Conservation (phyloP, 2,329 filamentous ascomycete species). For the Thermomyces lanuginosus region DNA sequence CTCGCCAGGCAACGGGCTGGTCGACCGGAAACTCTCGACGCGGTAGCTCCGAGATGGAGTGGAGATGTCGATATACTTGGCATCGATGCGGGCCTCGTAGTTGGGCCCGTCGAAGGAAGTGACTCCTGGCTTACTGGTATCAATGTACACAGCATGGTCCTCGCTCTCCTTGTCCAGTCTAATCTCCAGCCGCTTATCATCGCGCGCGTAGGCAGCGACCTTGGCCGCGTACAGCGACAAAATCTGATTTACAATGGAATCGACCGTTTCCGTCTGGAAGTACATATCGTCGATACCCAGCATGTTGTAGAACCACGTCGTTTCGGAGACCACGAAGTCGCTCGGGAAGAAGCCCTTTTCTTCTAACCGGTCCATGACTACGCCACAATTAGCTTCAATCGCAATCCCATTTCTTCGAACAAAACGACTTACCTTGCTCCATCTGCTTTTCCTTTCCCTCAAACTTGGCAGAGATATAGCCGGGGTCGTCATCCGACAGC, state of each 20-base stretch:
- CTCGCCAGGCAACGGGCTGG: conserved; percentile 56
- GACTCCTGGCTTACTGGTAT: conserved; percentile 81
- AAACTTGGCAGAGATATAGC: conserved; percentile 89
- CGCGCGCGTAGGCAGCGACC: conserved; percentile 78
- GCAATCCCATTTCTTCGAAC: neutral
- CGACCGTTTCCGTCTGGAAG: conserved; percentile 76
- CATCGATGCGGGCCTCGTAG: conserved; percentile 85
- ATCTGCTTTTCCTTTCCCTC: conserved; percentile 87
- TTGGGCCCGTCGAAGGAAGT: conserved; percentile 62
- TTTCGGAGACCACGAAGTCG: conserved; percentile 68
- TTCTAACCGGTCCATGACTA: conserved; percentile 66
- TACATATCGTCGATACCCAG: conserved; percentile 98
- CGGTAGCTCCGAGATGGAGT: conserved; percentile 61
- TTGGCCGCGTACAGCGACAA: conserved; percentile 95
- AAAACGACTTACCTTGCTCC: conserved; percentile 45
- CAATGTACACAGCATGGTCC: conserved; percentile 96
- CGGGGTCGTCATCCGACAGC: conserved; percentile 74
- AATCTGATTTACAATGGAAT: conserved; percentile 83
- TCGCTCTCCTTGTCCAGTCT: conserved; percentile 84
- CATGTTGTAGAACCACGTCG: conserved; percentile 93
- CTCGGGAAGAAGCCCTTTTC: conserved; percentile 73
- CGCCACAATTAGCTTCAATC: conserved; percentile 9
- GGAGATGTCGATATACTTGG: conserved; percentile 81
- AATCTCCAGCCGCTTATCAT: conserved; percentile 89
- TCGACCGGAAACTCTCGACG: conserved; percentile 92